Evolutionary conservation across 805 yeast genomes (phyloP), one percentile per base, ranked within the genome.

Genomic region (Jamesozyma piceae): DNA sequence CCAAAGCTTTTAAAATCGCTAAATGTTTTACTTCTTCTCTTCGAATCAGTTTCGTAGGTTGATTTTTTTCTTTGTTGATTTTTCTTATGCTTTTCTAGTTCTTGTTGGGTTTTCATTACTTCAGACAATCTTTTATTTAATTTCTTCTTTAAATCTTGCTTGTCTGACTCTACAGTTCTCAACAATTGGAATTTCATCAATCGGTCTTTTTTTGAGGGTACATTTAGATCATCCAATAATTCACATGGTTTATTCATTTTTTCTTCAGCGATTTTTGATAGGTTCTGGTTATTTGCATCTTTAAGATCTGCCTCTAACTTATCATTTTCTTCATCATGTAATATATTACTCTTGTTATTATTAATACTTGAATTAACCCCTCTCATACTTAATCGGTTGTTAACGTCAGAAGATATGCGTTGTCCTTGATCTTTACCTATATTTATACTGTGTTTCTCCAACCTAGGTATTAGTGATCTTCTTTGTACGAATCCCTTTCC

Each of bases 101-200:
- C 57, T 39, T 58, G 61, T 44, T 60, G 64, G 22, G 57, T 54
- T 35, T 61, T 49, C 48, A 56, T 52, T 5, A 60, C 62, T 27
- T 55, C 63, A 19, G 62, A 55, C 28, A 60, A 42, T 35, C 64
- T 48, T 43, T 57, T 58, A 32, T 54, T 53, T 22, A 60, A 37
- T 46, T 58, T 60, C 33, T 53, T 46, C 34, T 58, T 58, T 10
- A 58, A 47, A 35, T 58, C 62, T 26, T 52, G 49, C 35, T 53
- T 55, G 30, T 51, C 53, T 11, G 55, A 41, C 17, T 52, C 58
- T 3, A 29, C 45, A 14, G 54, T 45, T 14, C 59, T 54, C 20
- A 52, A 33, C 21, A 60, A 48, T 41, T 60, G 63, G 38, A 62
- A 55, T 33, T 52, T 57, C 3, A 64, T 59, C 32, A 57, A 36